These are phyloP conservation scores for Mycena filopes DNA, from an alignment of 768 basidiomycete genomes.

Conservation along the genomic window DNA sequence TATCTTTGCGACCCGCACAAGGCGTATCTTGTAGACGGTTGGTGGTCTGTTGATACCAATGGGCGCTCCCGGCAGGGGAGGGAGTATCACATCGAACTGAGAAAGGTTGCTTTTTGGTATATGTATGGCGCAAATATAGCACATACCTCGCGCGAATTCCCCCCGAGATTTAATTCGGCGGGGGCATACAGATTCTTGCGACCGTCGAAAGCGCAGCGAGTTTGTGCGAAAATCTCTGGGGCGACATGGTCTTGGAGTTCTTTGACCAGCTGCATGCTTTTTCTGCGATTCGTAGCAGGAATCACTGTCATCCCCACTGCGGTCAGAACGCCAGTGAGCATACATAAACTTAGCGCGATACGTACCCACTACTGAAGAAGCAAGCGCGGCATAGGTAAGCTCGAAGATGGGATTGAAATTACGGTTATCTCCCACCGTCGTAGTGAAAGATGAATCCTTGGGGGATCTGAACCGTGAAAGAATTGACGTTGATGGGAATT, in stretches of 20 bases:
- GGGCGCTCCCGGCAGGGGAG: slow-evolving; percentile 38
- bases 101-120: slow-evolving; percentile 11
- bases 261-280: slow-evolving; percentile 61
- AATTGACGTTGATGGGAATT: slow-evolving; percentile 50
- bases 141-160: slow-evolving; percentile 45
- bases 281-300: slow-evolving; percentile 63
- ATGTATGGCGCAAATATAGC: background rate
- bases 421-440: slow-evolving; percentile 57
- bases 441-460: slow-evolving; percentile 63
- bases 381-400: background rate
- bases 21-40: slow-evolving; percentile 11
- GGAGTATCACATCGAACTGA: slow-evolving; percentile 37
- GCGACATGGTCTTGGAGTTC: slow-evolving; percentile 55
- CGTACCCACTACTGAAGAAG: slow-evolving; percentile 7
- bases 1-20: slow-evolving; percentile 21
- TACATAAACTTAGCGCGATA: background rate
- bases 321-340: too few relatives aligned
- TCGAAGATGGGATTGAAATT: slow-evolving; percentile 16
- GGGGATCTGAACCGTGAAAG: slow-evolving; percentile 56
- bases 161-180: slow-evolving; percentile 51
- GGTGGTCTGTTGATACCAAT: slow-evolving; percentile 15
- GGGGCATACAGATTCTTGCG: slow-evolving; percentile 67
- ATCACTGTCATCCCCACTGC: background rate
- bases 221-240: slow-evolving; percentile 60
- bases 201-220: slow-evolving; percentile 63